Evolutionary conservation across 805 yeast species (phyloP), one percentile per base, ranked within the genome.

Genomic region (Citeromyces matritensis): DNA sequence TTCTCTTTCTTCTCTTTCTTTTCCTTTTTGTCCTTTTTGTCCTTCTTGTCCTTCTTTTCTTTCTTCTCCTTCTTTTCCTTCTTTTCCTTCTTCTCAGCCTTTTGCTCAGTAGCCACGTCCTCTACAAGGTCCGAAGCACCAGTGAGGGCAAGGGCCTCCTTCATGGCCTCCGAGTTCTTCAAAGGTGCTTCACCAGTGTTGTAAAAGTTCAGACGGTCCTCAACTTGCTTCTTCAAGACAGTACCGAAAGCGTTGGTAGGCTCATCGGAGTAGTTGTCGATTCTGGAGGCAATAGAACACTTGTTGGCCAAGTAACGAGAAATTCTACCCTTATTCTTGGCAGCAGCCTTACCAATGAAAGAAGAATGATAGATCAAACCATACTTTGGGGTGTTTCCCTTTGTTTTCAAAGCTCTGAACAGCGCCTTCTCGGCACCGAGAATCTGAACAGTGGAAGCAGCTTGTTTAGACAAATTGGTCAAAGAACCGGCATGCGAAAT

Each of bases 381-480:
- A 53, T 91, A 91, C 60, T 91, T 91, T 53, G 98, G 98, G 39
- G 98, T 91, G 58, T 91, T 95, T 49, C 86, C 95, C 62, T 91
- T 91, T 37, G 98, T 91, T 69, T 91, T 91, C 51, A 91, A 74
- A 39, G 98, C 98, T 66, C 98, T 79, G 73, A 91, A 91, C 38
- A 91, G 68, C 27, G 98, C 98, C 73, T 91, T 91, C 65, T 91
- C 98, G 41, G 98, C 97, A 58, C 98, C 98, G 55, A 91, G 70
- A 44, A 91, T 85, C 69, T 91, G 98, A 38, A 91, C 96, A 37
- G 98, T 91, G 15, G 98, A 91, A 35, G 98, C 98, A 49, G 98
- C 97, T 64, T 86, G 95, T 57, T 91, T 91, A 37, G 97, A 85
- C 55, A 91, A 65, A 63, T 81, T 88, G 41, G 95, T 86, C 56